Conservation (phyloP, 331 rosid genomes). For the Quercus phellos region DNA sequence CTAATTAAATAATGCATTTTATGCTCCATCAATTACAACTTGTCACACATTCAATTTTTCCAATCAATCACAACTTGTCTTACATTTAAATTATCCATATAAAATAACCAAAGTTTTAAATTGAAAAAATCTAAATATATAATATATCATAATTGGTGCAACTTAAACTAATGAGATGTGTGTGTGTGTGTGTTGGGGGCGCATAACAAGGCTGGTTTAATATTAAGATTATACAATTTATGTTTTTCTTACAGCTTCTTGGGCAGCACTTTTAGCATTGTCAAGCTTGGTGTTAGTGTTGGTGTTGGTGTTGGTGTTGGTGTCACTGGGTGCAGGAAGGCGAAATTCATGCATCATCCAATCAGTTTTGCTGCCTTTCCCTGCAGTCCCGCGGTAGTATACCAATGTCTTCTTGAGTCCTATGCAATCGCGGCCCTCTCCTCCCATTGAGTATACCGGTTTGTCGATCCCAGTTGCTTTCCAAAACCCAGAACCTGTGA, state of each 20-base stretch:
- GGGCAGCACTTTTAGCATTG: conserved; percentile 9
- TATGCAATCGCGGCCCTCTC: conserved; percentile 50
- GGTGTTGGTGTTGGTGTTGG: not conserved
- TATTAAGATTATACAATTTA: not conserved
- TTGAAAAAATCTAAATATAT: too few species aligned
- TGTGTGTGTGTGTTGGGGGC: too few species aligned
- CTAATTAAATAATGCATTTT: too few species aligned
- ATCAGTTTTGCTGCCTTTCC: conserved; percentile 78
- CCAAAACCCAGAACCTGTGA: conserved; percentile 87
- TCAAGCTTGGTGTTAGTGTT: not conserved
- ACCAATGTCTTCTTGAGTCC: conserved; percentile 81
- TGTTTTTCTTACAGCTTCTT: conserved; percentile 53
- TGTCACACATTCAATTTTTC: too few species aligned
- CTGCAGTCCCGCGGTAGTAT: conserved; percentile 67
- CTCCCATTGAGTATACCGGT: conserved; percentile 46
- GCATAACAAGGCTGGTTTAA: not conserved
- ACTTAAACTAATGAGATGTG: too few species aligned
- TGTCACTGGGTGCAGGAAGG: conserved; percentile 33
- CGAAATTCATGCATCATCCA: conserved; percentile 98
- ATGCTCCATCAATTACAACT: too few species aligned
- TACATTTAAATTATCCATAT: too few species aligned
- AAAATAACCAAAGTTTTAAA: too few species aligned
- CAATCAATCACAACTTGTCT: too few species aligned
- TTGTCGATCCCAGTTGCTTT: conserved; percentile 93
- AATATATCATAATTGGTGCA: too few species aligned